A percentile compares a stretch with the other conserved stretches of the same genome.
Evolutionary conservation across 2,329 filamentous ascomycete genomes (phyloP).

Genomic region (Phyllosticta capitalensis): DNA sequence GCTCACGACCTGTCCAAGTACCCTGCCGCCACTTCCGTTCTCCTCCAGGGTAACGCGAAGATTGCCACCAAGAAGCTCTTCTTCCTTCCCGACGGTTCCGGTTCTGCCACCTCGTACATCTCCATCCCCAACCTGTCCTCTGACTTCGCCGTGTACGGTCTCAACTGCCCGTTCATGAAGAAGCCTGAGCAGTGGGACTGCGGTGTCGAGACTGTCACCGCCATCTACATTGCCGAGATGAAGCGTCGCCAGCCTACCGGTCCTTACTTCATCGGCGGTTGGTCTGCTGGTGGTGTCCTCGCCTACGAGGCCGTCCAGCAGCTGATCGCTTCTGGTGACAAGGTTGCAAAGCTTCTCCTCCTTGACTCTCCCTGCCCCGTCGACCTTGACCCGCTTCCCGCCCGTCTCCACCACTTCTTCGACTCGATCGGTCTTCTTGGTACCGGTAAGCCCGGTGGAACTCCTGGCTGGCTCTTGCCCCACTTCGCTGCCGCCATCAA

Average conservation of each 20-base stretch:
- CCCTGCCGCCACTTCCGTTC: conserved; percentile 44
- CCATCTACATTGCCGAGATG: conserved; percentile 60
- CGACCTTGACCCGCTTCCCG: conserved; percentile 40
- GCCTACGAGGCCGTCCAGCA: conserved; percentile 43
- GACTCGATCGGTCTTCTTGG: conserved; percentile 63
- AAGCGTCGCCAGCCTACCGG: conserved; percentile 60
- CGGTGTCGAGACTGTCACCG: conserved; percentile 55
- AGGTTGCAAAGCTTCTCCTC: conserved; percentile 41
- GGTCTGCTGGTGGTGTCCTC: conserved; percentile 48
- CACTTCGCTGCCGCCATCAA: conserved; percentile 63
- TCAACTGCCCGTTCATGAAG: conserved; percentile 66
- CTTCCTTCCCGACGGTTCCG: conserved; percentile 43
- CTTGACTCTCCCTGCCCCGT: conserved; percentile 47
- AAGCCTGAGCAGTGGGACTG: conserved; percentile 56
- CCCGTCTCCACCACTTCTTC: conserved; percentile 60
- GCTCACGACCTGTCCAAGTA: conserved; percentile 33
- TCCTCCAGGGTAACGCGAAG: conserved; percentile 48
- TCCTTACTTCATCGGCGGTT: conserved; percentile 45
- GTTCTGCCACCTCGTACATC: conserved; percentile 59
- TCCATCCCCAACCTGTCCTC: conserved; percentile 46
- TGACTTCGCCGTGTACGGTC: conserved; percentile 42
- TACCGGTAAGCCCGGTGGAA: conserved; percentile 48
- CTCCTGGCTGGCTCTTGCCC: conserved; percentile 63
- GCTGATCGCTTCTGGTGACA: conserved; percentile 39
- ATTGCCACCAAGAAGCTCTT: conserved; percentile 47